Conservation (phyloP, 345 rosid genomes). For the Trapa incisa region DNA sequence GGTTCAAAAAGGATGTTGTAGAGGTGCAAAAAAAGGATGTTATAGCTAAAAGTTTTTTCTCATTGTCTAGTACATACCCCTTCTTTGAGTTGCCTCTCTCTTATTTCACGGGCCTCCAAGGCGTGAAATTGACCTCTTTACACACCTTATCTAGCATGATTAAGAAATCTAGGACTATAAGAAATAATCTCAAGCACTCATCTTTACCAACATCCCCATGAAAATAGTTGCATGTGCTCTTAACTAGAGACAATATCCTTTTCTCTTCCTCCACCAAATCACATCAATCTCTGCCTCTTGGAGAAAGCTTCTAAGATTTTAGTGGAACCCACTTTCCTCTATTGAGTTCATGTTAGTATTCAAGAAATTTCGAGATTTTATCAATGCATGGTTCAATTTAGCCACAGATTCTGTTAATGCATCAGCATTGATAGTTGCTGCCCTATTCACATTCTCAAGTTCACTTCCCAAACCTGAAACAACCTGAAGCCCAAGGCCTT, state of each 20-base stretch:
- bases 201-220: slow-evolving; percentile 90
- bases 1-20: too few relatives aligned
- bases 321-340: slow-evolving; percentile 64
- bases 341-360: slow-evolving; percentile 54
- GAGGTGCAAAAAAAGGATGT: too few relatives aligned
- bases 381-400: slow-evolving; percentile 46
- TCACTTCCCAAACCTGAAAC: slow-evolving; percentile 70
- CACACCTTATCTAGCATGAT: slow-evolving; percentile 73
- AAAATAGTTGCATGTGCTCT: slow-evolving; percentile 86
- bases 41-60: neutral
- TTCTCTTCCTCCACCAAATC: slow-evolving; percentile 66
- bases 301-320: slow-evolving; percentile 60
- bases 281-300: slow-evolving; percentile 58
- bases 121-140: slow-evolving; percentile 65
- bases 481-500: slow-evolving; percentile 67
- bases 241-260: slow-evolving; percentile 74
- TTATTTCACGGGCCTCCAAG: slow-evolving; percentile 27
- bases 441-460: slow-evolving; percentile 80
- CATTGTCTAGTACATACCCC: neutral
- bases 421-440: slow-evolving; percentile 75
- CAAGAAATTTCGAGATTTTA: slow-evolving; percentile 49
- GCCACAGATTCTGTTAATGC: slow-evolving; percentile 59
- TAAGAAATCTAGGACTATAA: slow-evolving; percentile 67
- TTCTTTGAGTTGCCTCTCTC: slow-evolving; percentile 2
- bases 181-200: slow-evolving; percentile 74